These are phyloP conservation scores for Parmelia sp. DNA, from an alignment of 495 filamentous ascomycete species.

Conservation along the genomic window DNA sequence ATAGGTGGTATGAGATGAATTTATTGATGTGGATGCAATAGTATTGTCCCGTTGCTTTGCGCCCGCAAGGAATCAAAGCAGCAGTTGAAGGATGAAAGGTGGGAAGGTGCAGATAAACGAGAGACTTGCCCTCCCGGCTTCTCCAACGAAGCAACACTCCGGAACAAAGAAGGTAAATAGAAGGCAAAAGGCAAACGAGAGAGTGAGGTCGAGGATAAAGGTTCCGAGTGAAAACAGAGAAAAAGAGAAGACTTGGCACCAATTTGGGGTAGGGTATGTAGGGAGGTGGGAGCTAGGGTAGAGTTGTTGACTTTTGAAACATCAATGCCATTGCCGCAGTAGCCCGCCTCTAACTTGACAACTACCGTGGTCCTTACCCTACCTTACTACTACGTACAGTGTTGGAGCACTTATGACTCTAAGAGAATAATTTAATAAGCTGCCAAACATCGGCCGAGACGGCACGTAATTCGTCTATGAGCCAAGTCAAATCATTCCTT, in stretches of 20 bases:
- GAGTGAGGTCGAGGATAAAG: constrained; percentile 4
- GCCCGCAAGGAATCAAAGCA: constrained; percentile 3
- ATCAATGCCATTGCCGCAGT: constrained; percentile 4
- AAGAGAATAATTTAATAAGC: no score
- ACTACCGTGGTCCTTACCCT: no score
- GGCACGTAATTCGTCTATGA: no score
- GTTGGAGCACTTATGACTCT: no score
- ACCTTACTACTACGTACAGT: no score
- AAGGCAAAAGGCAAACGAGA: constrained; percentile 16
- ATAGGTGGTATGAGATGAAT: constrained; percentile 16
- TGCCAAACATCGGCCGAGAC: no score
- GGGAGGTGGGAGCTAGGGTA: background rate
- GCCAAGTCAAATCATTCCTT: no score
- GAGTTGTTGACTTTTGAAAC: no score
- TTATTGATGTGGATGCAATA: background rate
- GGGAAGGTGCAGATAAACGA: constrained; percentile 12
- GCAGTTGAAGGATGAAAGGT: background rate
- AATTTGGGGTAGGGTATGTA: background rate
- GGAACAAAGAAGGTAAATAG: no score
- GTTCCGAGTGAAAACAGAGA: background rate
- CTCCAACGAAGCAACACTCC: constrained; percentile 21
- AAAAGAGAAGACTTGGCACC: constrained; percentile 10
- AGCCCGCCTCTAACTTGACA: background rate
- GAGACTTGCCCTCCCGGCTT: constrained; percentile 4
- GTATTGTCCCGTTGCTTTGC: background rate